Conservation (phyloP, 371 early-diverging fungal species). For the Capniomyces stellatus region DNA sequence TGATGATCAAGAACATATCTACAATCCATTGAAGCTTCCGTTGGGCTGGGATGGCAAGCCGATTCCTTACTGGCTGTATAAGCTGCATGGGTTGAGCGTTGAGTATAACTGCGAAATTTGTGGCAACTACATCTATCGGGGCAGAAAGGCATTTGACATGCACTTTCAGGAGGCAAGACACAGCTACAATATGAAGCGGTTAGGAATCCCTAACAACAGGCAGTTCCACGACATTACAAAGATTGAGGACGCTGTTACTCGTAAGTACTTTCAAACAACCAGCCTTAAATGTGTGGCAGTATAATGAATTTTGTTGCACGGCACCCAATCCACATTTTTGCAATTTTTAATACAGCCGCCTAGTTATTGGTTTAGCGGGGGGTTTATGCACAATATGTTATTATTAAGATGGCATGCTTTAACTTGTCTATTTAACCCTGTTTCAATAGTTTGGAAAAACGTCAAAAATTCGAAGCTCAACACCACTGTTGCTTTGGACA, state of each 20-base stretch:
- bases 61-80: constrained; percentile 97
- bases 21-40: constrained; percentile 92
- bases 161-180: constrained; percentile 89
- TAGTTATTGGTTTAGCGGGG: too few relatives aligned
- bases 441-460: constrained; percentile 58
- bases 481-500: constrained; percentile 9
- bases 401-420: too few relatives aligned
- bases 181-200: constrained; percentile 81
- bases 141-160: constrained; percentile 88
- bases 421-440: too few relatives aligned
- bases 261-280: constrained; percentile 31
- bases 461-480: constrained; percentile 31
- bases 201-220: constrained; percentile 85
- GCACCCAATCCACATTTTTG: too few relatives aligned
- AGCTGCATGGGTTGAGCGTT: constrained; percentile 88
- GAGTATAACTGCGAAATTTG: constrained; percentile 96
- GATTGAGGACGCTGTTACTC: constrained; percentile 77
- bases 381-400: too few relatives aligned
- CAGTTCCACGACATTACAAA: constrained; percentile 87
- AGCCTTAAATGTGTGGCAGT: background rate
- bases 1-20: constrained; percentile 74
- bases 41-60: constrained; percentile 98
- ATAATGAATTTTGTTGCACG: too few relatives aligned
- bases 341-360: too few relatives aligned
- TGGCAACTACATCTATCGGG: constrained; percentile 89